These are phyloP conservation scores for Gillenia trifoliata DNA, from an alignment of 306 rosid genomes.

Conservation along the genomic window DNA sequence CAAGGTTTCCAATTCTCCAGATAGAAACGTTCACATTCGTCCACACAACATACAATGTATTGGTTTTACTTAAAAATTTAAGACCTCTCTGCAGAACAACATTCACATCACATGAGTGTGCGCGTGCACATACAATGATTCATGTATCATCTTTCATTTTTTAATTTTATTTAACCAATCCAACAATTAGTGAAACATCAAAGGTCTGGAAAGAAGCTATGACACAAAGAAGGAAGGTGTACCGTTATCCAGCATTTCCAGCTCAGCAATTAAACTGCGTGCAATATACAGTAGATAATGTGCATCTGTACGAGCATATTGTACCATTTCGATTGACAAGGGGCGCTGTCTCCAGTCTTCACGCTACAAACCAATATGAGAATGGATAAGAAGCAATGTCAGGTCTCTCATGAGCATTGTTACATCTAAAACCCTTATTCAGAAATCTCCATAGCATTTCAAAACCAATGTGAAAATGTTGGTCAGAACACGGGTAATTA, in stretches of 20 bases:
- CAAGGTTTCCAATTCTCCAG: not conserved
- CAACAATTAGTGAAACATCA: slow-evolving; percentile 6
- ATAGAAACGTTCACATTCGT: not conserved
- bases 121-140: not conserved
- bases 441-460: too few species aligned
- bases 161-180: slow-evolving; percentile 12
- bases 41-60: not conserved
- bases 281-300: slow-evolving; percentile 85
- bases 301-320: slow-evolving; percentile 89
- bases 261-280: slow-evolving; percentile 58
- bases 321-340: slow-evolving; percentile 72
- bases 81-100: not conserved
- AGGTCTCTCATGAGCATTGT: not conserved
- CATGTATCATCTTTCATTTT: not conserved
- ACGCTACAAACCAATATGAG: slow-evolving; percentile 51
- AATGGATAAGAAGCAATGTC: slow-evolving; percentile 5
- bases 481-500: not conserved
- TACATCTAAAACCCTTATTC: slow-evolving; percentile 2
- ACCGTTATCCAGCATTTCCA: slow-evolving; percentile 63
- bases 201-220: slow-evolving; percentile 20
- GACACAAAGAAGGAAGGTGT: slow-evolving; percentile 23
- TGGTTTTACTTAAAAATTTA: not conserved
- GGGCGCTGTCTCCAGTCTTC: slow-evolving; percentile 99
- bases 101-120: not conserved
- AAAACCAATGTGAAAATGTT: not conserved